Evolutionary conservation across 805 yeast genomes (phyloP).

Genomic region (Wickerhamiella musiphila): DNA sequence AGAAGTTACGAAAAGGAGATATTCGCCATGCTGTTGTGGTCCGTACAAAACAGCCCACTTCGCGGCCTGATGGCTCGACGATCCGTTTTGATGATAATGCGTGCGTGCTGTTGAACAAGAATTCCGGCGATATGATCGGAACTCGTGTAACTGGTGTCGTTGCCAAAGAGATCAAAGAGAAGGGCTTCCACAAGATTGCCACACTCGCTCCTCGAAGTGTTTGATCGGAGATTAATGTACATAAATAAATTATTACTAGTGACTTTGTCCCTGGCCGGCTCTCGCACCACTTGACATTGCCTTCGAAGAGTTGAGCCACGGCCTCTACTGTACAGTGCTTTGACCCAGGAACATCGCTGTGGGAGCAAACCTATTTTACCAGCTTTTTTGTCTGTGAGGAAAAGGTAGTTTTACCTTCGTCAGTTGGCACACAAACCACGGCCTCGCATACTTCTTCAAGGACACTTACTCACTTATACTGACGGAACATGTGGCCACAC

Average conservation of each 20-base stretch:
- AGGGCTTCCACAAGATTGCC: slow-evolving; percentile 69
- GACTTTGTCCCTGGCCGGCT: too few relatives aligned
- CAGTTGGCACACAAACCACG: too few relatives aligned
- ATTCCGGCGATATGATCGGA: slow-evolving; percentile 78
- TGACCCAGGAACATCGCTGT: too few relatives aligned
- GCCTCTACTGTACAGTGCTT: too few relatives aligned
- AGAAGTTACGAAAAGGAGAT: slow-evolving; percentile 83
- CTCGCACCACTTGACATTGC: too few relatives aligned
- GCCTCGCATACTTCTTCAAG: too few relatives aligned
- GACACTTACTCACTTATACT: too few relatives aligned
- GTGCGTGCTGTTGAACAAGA: slow-evolving; percentile 83
- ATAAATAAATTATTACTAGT: not conserved
- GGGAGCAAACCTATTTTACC: too few relatives aligned
- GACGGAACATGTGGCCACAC: slow-evolving; percentile 61
- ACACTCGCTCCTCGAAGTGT: slow-evolving; percentile 79
- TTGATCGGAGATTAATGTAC: slow-evolving; percentile 14
- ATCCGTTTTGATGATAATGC: slow-evolving; percentile 92
- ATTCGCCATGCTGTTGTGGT: slow-evolving; percentile 91
- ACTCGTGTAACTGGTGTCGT: slow-evolving; percentile 83
- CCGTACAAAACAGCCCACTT: slow-evolving; percentile 66
- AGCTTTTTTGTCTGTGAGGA: too few relatives aligned
- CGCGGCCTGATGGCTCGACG: slow-evolving; percentile 73
- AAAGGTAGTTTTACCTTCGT: too few relatives aligned
- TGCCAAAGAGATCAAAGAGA: slow-evolving; percentile 74
- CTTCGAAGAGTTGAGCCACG: too few relatives aligned